Evolutionary conservation across 2,329 filamentous ascomycete genomes (phyloP).

Genomic region (Trichoderma citrinoviride): DNA sequence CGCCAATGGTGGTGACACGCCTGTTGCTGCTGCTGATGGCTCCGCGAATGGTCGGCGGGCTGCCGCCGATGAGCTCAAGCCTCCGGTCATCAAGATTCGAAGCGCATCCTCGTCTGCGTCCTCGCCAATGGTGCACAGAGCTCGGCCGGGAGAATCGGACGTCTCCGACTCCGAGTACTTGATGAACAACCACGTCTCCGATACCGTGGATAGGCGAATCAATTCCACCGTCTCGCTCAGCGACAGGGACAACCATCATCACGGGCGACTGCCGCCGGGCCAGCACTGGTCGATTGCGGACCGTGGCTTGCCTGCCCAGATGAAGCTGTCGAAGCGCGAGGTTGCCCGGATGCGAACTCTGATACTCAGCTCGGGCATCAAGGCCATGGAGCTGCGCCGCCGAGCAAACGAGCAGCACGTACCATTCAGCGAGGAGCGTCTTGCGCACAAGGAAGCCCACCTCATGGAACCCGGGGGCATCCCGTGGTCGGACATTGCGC

Average conservation of each 20-base stretch:
- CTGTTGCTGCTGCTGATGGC: constrained; percentile 22
- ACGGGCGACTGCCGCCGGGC: constrained; percentile 29
- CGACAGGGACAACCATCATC: constrained; percentile 26
- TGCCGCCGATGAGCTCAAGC: constrained; percentile 48
- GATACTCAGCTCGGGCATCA: constrained; percentile 81
- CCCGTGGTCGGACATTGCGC: constrained; percentile 46
- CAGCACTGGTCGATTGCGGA: constrained; percentile 55
- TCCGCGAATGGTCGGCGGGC: constrained; percentile 38
- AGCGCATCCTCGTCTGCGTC: constrained; percentile 41
- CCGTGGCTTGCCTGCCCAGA: constrained; percentile 37
- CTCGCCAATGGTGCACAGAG: constrained; percentile 29
- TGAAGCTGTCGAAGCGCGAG: constrained; percentile 62
- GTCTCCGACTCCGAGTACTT: constrained; percentile 41
- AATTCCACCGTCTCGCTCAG: constrained; percentile 35
- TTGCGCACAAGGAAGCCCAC: constrained; percentile 27
- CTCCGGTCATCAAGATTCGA: constrained; percentile 48
- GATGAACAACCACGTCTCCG: constrained; percentile 29
- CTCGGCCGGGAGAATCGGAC: constrained; percentile 33
- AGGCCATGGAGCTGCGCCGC: constrained; percentile 75
- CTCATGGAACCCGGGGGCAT: constrained; percentile 27
- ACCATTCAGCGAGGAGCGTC: constrained; percentile 32
- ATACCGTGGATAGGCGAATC: constrained; percentile 38
- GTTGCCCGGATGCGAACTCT: constrained; percentile 75
- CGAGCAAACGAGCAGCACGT: constrained; percentile 54
- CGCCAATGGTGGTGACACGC: constrained; percentile 24